phyloP scores from a whole-genome alignment of 2,329 filamentous ascomycete species.

The Cryphonectria nitschkei region DNA sequence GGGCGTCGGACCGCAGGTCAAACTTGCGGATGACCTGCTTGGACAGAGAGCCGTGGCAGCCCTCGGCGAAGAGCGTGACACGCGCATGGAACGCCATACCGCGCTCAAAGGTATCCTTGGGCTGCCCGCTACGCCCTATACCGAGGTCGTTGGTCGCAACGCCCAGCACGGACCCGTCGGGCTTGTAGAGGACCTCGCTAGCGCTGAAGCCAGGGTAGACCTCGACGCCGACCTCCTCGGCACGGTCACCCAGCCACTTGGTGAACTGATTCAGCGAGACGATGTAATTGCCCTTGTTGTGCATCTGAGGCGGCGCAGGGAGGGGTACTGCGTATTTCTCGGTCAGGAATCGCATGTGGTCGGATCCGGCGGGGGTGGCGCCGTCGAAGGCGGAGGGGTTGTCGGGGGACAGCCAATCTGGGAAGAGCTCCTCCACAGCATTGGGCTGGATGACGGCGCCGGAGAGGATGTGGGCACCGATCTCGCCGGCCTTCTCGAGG shows the following conservation, averaged over 20 bases:
- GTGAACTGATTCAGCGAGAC: conserved; percentile 93
- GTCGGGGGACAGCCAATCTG: conserved; percentile 88
- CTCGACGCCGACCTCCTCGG: conserved; percentile 96
- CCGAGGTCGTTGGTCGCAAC: conserved; percentile 97
- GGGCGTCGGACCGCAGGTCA: conserved; percentile 83
- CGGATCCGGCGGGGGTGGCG: conserved; percentile 79
- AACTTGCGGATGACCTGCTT: conserved; percentile 97
- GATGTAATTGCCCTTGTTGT: conserved; percentile 98
- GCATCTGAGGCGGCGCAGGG: conserved; percentile 93
- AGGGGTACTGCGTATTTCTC: conserved; percentile 77
- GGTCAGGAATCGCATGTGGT: conserved; percentile 94
- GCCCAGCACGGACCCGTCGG: conserved; percentile 86
- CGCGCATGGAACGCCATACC: conserved; percentile 98
- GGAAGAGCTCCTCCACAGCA: conserved; percentile 86
- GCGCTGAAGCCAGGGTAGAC: conserved; percentile 96
- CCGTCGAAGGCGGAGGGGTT: conserved; percentile 88
- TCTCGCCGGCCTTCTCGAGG: conserved; percentile 91
- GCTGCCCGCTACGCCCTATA: conserved; percentile 76
- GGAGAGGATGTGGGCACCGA: conserved; percentile 93
- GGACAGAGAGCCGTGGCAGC: conserved; percentile 91
- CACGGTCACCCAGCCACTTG: conserved; percentile 93
- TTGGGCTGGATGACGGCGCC: conserved; percentile 93
- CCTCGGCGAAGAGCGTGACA: conserved; percentile 90
- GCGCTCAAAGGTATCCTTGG: conserved; percentile 89
- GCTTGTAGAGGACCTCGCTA: conserved; percentile 84